Evolutionary conservation across 1,284 basidiomycete species (phyloP).

Genomic region (Exobasidium cylindrosporum): DNA sequence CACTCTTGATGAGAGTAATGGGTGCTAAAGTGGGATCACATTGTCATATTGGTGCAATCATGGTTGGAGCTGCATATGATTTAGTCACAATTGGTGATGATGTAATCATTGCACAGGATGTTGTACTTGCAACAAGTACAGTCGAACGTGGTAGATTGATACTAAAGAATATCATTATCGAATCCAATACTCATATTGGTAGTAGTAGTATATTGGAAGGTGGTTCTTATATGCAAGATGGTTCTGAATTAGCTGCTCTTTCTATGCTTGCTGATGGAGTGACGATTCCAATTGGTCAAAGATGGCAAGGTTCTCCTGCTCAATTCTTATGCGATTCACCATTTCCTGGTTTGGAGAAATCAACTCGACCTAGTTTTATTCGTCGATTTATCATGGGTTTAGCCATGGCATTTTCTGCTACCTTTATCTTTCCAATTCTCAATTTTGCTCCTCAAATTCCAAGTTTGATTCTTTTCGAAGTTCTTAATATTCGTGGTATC

Average conservation of each 20-base stretch:
- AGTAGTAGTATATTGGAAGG: constrained; percentile 15
- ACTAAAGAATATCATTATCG: constrained; percentile 12
- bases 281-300: constrained; percentile 7
- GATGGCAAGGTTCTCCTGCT: constrained; percentile 17
- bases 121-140: background rate
- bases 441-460: constrained; percentile 16
- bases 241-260: constrained; percentile 5
- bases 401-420: constrained; percentile 1
- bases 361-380: background rate
- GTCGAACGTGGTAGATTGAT: constrained; percentile 17
- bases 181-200: constrained; percentile 2
- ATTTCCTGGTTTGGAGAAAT: background rate
- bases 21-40: constrained; percentile 11
- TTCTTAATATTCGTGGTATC: constrained; percentile 9
- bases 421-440: constrained; percentile 14
- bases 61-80: constrained; percentile 3
- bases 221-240: constrained; percentile 9
- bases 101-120: constrained; percentile 5
- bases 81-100: constrained; percentile 18
- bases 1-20: background rate
- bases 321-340: background rate
- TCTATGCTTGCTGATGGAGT: constrained; percentile 14
- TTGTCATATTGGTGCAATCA: constrained; percentile 7
- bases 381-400: constrained; percentile 4
- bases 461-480: constrained; percentile 14